A percentile compares a stretch with the other conserved stretches of the same genome.
Conservation (phyloP, 768 basidiomycete species). For the Russula olivacea region DNA sequence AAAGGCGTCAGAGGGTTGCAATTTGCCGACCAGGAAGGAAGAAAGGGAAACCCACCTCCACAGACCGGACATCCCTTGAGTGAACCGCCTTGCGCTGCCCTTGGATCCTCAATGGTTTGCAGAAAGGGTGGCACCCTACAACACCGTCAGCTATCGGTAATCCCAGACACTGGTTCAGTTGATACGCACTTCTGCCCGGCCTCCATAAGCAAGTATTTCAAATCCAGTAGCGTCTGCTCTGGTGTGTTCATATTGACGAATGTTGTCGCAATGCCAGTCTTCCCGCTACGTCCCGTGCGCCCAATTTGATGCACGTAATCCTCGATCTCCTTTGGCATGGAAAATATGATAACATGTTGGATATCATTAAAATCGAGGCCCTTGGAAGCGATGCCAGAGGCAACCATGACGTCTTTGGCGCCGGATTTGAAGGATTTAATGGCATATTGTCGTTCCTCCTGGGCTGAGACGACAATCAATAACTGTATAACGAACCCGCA, state of each 20-base stretch:
- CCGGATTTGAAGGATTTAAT: slow-evolving; percentile 98
- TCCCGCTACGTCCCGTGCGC: slow-evolving; percentile 93
- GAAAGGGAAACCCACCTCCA: slow-evolving; percentile 54
- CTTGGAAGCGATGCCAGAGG: slow-evolving; percentile 95
- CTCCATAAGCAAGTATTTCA: slow-evolving; percentile 95
- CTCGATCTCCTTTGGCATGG: slow-evolving; percentile 99
- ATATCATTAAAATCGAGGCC: slow-evolving; percentile 99
- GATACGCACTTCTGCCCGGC: slow-evolving; percentile 87
- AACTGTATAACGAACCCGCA: neutral
- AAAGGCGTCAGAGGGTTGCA: neutral
- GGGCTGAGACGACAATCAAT: slow-evolving; percentile 46
- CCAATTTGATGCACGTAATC: slow-evolving; percentile 99
- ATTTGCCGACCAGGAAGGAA: neutral
- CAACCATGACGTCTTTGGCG: slow-evolving; percentile 99
- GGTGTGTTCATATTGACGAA: slow-evolving; percentile 98
- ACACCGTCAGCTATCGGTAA: slow-evolving; percentile 15
- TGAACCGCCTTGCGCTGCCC: slow-evolving; percentile 68
- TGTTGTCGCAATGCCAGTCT: slow-evolving; percentile 97
- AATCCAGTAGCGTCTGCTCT: slow-evolving; percentile 92
- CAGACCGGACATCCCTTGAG: slow-evolving; percentile 92
- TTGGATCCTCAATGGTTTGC: slow-evolving; percentile 83
- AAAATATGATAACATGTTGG: slow-evolving; percentile 97
- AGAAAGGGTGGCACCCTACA: slow-evolving; percentile 90
- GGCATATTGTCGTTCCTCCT: slow-evolving; percentile 98
- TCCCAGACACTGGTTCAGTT: neutral